Evolutionary conservation across 805 yeast species (phyloP), one percentile per base, ranked within the genome.

Genomic region (Lachancea cidri): DNA sequence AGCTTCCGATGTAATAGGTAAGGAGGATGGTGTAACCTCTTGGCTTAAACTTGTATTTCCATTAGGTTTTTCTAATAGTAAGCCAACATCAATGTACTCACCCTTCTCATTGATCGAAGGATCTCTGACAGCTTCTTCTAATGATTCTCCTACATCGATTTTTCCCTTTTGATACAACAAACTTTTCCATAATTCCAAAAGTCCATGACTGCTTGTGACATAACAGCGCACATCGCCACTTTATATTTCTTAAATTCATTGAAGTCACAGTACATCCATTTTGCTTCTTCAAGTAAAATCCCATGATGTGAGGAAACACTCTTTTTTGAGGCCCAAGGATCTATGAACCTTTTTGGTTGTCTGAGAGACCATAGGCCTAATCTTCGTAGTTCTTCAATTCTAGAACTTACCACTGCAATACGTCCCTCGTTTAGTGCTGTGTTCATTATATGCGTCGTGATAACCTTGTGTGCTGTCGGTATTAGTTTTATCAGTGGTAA

Each of bases 381-480:
- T 35, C 95, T 71, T 59, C 87, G 86, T 47, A 93, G 70, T 59
- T 91, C 98, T 56, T 91, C 98, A 35, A 93, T 89, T 46, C 98
- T 72, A 2, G 94, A 83, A 53, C 87, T 84, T 15, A 87, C 79
- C 8, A 88, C 96, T 0, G 95, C 86, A 2, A 91, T 80, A 57
- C 89, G 84, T 3, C 96, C 96, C 57, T 93, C 98, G 11, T 86
- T 75, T 25, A 89, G 67, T 0, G 95, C 86, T 53, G 83, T 76
- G 55, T 87, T 95, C 64, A 78, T 93, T 42, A 85, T 78, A 38
- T 86, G 91, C 0, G 98, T 85, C 24, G 88, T 78, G 29, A 91
- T 68, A 0, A 85, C 81, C 57, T 93, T 93, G 55, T 89, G 96
- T 3, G 96, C 79, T 24, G 88, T 75, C 0, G 95, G 87, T 22